Percentiles rank a stretch among this genome's conserved stretches.
Evolutionary conservation across 768 basidiomycete genomes (phyloP).

Genomic region (Steccherinum ochraceum): DNA sequence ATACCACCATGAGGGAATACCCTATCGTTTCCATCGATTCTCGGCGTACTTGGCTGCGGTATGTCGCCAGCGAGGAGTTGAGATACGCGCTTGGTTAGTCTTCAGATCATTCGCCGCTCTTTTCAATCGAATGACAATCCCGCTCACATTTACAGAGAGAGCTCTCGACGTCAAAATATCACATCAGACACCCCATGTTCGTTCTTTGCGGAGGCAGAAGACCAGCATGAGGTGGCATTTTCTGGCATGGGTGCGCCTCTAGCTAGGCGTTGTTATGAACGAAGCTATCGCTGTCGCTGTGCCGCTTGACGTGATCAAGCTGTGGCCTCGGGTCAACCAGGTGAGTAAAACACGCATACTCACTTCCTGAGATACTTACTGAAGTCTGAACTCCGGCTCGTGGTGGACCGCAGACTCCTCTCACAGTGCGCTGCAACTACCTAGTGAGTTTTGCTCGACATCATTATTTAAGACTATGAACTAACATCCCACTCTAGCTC

Average conservation of each 20-base stretch:
- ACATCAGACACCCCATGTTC: slow-evolving; percentile 62
- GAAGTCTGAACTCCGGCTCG: not conserved
- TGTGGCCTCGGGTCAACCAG: slow-evolving; percentile 94
- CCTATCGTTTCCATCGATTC: slow-evolving; percentile 72
- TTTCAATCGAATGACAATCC: no score
- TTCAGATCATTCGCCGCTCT: no score
- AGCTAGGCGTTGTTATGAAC: slow-evolving; percentile 50
- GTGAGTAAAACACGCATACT: no score
- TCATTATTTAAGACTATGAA: not conserved
- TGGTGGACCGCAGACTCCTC: slow-evolving; percentile 95
- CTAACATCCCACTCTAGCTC: slow-evolving; percentile 47
- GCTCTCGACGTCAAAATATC: slow-evolving; percentile 57
- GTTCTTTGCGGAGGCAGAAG: slow-evolving; percentile 52
- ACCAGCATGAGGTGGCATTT: slow-evolving; percentile 42
- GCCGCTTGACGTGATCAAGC: slow-evolving; percentile 50
- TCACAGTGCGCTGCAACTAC: slow-evolving; percentile 91
- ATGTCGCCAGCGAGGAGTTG: slow-evolving; percentile 83
- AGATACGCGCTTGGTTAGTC: slow-evolving; percentile 77
- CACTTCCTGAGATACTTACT: not conserved
- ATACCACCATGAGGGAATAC: slow-evolving; percentile 82
- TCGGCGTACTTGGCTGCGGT: slow-evolving; percentile 65
- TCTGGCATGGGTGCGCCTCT: slow-evolving; percentile 36
- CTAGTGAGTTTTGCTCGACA: slow-evolving; percentile 31
- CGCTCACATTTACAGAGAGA: no score
- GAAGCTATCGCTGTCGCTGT: slow-evolving; percentile 61